These are phyloP conservation scores for Metarhizium robertsii DNA, from an alignment of 2,329 filamentous ascomycete species.

Conservation along the genomic window DNA sequence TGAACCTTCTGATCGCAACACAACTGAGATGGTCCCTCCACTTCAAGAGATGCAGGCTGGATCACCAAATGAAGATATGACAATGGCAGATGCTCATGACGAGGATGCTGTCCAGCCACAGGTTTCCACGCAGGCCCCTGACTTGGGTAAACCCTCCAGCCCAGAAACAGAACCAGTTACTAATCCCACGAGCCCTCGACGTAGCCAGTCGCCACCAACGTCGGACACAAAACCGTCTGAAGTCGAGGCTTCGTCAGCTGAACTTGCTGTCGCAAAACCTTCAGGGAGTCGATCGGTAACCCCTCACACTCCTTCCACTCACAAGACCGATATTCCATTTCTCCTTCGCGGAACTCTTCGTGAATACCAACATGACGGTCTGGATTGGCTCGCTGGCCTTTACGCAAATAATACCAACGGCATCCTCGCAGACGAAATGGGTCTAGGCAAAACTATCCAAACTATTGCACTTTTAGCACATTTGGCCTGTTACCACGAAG, in stretches of 20 bases:
- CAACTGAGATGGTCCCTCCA: background rate
- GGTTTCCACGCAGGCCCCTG: background rate
- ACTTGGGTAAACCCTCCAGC: conserved; percentile 22
- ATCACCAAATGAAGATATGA: background rate
- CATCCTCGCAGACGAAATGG: conserved; percentile 97
- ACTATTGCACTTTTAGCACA: conserved; percentile 92
- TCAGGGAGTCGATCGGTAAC: conserved; percentile 23
- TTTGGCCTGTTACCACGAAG: conserved; percentile 76
- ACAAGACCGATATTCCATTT: conserved; percentile 68
- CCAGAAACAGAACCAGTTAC: conserved; percentile 35
- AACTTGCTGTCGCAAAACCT: conserved; percentile 22
- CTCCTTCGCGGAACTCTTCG: conserved; percentile 80
- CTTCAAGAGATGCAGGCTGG: background rate
- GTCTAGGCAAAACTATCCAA: conserved; percentile 94
- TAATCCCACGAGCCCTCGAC: conserved; percentile 32
- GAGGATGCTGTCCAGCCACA: background rate
- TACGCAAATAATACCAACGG: conserved; percentile 92
- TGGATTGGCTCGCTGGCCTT: conserved; percentile 91
- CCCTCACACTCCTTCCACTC: conserved; percentile 20
- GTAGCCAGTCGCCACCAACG: conserved; percentile 37
- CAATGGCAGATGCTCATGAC: conserved; percentile 3
- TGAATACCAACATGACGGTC: conserved; percentile 93
- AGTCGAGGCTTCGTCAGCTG: conserved; percentile 30
- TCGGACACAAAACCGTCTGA: conserved; percentile 44
- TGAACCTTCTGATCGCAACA: background rate